Conservation (phyloP, 768 basidiomycete genomes). For the Favolaschia claudopus region DNA sequence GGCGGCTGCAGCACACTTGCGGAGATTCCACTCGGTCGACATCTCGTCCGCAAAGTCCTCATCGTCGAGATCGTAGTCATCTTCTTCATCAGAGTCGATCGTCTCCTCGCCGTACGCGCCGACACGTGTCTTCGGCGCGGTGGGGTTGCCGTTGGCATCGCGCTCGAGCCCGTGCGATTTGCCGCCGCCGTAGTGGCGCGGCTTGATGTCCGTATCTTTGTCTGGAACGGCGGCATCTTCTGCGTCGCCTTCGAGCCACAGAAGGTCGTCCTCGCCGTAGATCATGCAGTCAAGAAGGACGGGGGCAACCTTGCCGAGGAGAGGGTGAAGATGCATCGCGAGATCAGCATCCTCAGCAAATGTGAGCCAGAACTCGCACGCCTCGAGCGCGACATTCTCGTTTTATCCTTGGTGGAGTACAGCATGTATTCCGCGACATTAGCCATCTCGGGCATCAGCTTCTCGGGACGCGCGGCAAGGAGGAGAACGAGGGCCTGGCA, state of each 20-base stretch:
- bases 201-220: constrained; percentile 95
- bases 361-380: constrained; percentile 99
- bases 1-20: constrained; percentile 98
- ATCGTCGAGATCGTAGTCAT: constrained; percentile 86
- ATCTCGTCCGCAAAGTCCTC: constrained; percentile 96
- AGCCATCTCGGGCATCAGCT: constrained; percentile 93
- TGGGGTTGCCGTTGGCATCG: constrained; percentile 56
- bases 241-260: constrained; percentile 91
- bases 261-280: constrained; percentile 94
- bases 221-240: constrained; percentile 93
- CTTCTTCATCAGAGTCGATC: constrained; percentile 85
- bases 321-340: constrained; percentile 81
- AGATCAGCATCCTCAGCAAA: constrained; percentile 96
- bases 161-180: constrained; percentile 89
- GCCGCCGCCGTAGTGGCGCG: constrained; percentile 80
- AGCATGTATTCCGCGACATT: constrained; percentile 99
- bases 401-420: constrained; percentile 98
- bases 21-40: constrained; percentile 97
- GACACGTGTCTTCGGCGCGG: constrained; percentile 48
- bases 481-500: constrained; percentile 95
- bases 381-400: constrained; percentile 95
- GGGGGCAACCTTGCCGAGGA: constrained; percentile 91
- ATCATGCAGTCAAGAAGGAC: constrained; percentile 97
- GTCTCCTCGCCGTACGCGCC: constrained; percentile 86
- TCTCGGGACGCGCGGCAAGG: constrained; percentile 92